A percentile compares a stretch with the other conserved stretches of the same genome.
Evolutionary conservation across 2,329 filamentous ascomycete genomes (phyloP).

Genomic region (Cladophialophora psammophila): DNA sequence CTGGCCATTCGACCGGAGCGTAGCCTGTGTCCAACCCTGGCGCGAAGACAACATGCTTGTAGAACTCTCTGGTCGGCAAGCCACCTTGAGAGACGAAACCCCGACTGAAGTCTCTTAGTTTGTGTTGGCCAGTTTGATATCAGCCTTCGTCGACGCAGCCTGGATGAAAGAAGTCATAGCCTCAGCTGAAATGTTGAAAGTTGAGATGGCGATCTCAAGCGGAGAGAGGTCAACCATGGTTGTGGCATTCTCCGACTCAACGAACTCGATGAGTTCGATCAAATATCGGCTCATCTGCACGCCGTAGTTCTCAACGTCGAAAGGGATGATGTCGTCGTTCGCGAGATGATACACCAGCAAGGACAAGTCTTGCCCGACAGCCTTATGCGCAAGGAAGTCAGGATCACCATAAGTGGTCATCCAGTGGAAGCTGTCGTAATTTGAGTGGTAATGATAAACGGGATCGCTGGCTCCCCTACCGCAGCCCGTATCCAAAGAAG

Average conservation of each 20-base stretch:
- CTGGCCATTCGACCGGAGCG: slow-evolving; percentile 41
- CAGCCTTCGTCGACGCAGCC: slow-evolving; percentile 34
- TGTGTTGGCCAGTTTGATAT: slow-evolving; percentile 51
- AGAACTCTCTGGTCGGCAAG: slow-evolving; percentile 54
- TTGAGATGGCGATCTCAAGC: slow-evolving; percentile 47
- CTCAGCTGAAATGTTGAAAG: slow-evolving; percentile 45
- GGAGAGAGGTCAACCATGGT: slow-evolving; percentile 32
- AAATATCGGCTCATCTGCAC: slow-evolving; percentile 48
- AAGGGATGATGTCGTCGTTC: slow-evolving; percentile 49
- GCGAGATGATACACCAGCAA: slow-evolving; percentile 54
- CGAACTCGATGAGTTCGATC: slow-evolving; percentile 43
- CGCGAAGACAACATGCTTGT: slow-evolving; percentile 56
- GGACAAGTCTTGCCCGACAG: slow-evolving; percentile 57
- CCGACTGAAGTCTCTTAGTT: slow-evolving; percentile 55
- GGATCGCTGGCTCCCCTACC: slow-evolving; percentile 49
- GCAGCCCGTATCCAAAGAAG: slow-evolving; percentile 52
- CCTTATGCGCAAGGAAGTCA: slow-evolving; percentile 58
- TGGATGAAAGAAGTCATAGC: slow-evolving; percentile 28
- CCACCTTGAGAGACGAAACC: slow-evolving; percentile 57
- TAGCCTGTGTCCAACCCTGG: slow-evolving; percentile 52
- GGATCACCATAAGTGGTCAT: slow-evolving; percentile 61
- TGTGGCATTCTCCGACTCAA: slow-evolving; percentile 42
- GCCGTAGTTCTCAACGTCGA: slow-evolving; percentile 50
- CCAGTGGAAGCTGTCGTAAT: slow-evolving; percentile 60
- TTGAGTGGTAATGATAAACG: slow-evolving; percentile 58